Evolutionary conservation across 176 grass and related monocot species (phyloP).

Genomic region (Hyparrhenia diplandra): DNA sequence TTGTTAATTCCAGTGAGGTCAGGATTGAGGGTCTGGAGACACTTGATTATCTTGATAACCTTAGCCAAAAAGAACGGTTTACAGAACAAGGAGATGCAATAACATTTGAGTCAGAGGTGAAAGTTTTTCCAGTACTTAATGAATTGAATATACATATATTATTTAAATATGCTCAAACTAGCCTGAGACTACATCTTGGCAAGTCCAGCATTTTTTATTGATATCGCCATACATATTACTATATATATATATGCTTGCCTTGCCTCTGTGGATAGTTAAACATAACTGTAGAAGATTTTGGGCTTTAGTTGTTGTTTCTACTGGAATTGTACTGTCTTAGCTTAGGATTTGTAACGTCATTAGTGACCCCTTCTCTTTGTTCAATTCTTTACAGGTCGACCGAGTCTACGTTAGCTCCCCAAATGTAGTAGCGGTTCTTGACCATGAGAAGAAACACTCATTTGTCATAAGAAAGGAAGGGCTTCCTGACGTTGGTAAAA

Average conservation of each 20-base stretch:
- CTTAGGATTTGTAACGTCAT: neutral
- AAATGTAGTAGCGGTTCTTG: slow-evolving; percentile 82
- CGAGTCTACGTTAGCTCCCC: slow-evolving; percentile 85
- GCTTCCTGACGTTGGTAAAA: slow-evolving; percentile 79
- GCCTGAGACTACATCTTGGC: neutral
- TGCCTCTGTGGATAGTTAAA: neutral
- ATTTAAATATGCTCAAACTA: neutral
- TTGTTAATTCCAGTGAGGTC: slow-evolving; percentile 59
- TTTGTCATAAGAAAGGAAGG: slow-evolving; percentile 84
- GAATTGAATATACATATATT: neutral
- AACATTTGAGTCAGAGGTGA: slow-evolving; percentile 95
- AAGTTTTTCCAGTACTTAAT: neutral
- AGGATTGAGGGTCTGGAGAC: slow-evolving; percentile 80
- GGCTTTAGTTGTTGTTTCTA: neutral
- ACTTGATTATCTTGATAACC: slow-evolving; percentile 90
- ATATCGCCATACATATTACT: neutral
- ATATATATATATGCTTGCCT: too few relatives aligned
- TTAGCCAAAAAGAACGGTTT: slow-evolving; percentile 69
- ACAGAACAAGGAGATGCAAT: slow-evolving; percentile 96
- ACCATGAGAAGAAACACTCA: slow-evolving; percentile 93
- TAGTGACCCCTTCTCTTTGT: neutral
- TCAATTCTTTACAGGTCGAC: slow-evolving; percentile 56
- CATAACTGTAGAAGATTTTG: neutral
- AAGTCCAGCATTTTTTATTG: neutral
- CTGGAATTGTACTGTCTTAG: neutral